Percentiles rank a stretch among this genome's conserved stretches.
phyloP scores from a whole-genome alignment of 306 rosid species.

The Ormosia semicastrata region DNA sequence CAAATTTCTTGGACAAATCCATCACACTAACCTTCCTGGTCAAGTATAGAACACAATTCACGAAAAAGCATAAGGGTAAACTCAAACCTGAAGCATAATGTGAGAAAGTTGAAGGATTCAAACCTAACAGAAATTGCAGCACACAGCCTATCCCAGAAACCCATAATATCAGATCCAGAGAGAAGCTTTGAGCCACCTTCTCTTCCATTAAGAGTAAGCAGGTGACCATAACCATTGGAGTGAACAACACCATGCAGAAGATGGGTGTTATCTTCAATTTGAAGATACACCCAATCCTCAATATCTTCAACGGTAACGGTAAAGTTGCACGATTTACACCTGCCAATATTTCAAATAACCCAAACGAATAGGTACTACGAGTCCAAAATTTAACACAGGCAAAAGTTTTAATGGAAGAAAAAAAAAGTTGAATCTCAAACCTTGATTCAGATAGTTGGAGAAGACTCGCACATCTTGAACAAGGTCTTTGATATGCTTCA shows the following conservation, averaged over 20 bases:
- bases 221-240: conserved; percentile 70
- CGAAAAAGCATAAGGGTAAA: neutral
- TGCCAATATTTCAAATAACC: neutral
- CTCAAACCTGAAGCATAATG: neutral
- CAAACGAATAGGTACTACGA: neutral
- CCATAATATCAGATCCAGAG: conserved; percentile 55
- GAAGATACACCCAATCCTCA: conserved; percentile 58
- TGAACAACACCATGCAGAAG: conserved; percentile 70
- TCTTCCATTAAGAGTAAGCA: conserved; percentile 62
- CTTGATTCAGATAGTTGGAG: conserved; percentile 37
- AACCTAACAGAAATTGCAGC: conserved; percentile 56
- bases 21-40: conserved; percentile 72
- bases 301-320: conserved; percentile 38
- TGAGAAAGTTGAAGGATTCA: neutral
- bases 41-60: neutral
- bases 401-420: neutral
- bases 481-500: conserved; percentile 35
- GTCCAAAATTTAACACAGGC: neutral
- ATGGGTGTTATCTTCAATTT: conserved; percentile 60
- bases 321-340: conserved; percentile 38
- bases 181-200: conserved; percentile 66
- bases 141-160: conserved; percentile 73
- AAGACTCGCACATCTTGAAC: conserved; percentile 28
- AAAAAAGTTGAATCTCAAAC: neutral
- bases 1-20: conserved; percentile 73